These are phyloP conservation scores for California macrophylla DNA, from an alignment of 441 rosid species.

Conservation along the genomic window DNA sequence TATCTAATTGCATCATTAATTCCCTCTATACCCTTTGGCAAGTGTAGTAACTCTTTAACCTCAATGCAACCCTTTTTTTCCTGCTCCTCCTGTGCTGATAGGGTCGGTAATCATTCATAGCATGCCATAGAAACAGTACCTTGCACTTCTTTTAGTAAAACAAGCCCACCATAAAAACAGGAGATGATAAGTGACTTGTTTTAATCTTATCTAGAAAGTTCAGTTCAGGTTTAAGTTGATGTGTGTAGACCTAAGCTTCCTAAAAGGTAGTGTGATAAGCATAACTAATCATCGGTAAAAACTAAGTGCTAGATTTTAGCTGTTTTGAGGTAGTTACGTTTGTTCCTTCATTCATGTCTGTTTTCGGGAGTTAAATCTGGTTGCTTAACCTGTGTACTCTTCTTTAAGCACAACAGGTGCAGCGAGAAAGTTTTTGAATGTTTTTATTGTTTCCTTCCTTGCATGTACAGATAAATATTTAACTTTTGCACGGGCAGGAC, in stretches of 20 bases:
- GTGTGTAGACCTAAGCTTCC: neutral
- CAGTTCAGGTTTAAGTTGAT: neutral
- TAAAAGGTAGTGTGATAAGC: neutral
- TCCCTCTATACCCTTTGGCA: constrained; percentile 8
- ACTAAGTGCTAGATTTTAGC: neutral
- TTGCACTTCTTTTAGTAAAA: neutral
- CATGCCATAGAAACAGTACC: neutral
- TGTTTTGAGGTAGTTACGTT: neutral
- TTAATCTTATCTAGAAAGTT: neutral
- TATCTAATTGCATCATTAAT: neutral
- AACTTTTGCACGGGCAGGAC: neutral
- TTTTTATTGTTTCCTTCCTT: neutral
- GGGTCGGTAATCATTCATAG: neutral
- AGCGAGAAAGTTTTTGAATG: neutral
- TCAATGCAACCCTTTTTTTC: neutral
- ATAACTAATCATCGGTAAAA: neutral
- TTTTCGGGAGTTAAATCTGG: neutral
- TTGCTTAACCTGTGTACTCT: constrained; percentile 1
- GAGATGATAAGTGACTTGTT: neutral
- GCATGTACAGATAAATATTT: neutral
- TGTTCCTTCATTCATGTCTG: neutral
- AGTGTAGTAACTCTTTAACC: neutral
- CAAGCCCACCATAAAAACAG: constrained; percentile 6
- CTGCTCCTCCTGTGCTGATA: neutral
- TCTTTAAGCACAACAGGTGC: neutral